Evolutionary conservation across 371 early-diverging fungal species (phyloP), one percentile per base, ranked within the genome.

Genomic region (Saksenaea vasiformis): DNA sequence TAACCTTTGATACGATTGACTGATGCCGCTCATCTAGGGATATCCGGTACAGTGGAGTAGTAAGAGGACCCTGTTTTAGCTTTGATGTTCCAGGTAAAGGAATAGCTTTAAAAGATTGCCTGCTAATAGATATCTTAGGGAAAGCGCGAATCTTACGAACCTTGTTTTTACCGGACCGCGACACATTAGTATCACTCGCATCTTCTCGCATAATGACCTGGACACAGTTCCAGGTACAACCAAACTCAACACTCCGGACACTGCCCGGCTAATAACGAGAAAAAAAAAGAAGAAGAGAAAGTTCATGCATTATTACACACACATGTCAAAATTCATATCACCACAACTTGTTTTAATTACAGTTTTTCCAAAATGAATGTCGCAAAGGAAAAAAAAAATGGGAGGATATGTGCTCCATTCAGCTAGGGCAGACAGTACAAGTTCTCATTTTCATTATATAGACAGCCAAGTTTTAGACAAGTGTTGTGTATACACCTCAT

Each of bases 211-310:
- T 22, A 13, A 47, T 78, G 57, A 66, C 58, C 11, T 78, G 78
- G 78, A 61, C 68, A n/a, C 73, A 78, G 61, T 78, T 69, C 51
- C 22, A 56, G n/a, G 67, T 78, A 0, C 66, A 69, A 39, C 63
- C 60, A 51, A 61, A 72, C 54, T 63, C 65, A 39, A 39, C 68
- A 8, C 56, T 68, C 31, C 24, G 60, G 54, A 19, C 44, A 58
- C 24, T 59, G 31, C 4, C 31, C 31, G 7, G 31, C 31, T 31
- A 7, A 31, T 31, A 31, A 31, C 2, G 4, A 31, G 7, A 31
- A 31, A n/a, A n/a, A n/a, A n/a, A n/a, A n/a, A n/a, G n/a, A n/a
- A n/a, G n/a, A n/a, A n/a, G n/a, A n/a, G n/a, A n/a, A n/a, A n/a
- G n/a, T n/a, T n/a, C n/a, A 31, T 31, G 31, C 31, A 31, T 31